phyloP scores from a whole-genome alignment of 1,284 basidiomycete genomes.

The Cystodermella granulosa region DNA sequence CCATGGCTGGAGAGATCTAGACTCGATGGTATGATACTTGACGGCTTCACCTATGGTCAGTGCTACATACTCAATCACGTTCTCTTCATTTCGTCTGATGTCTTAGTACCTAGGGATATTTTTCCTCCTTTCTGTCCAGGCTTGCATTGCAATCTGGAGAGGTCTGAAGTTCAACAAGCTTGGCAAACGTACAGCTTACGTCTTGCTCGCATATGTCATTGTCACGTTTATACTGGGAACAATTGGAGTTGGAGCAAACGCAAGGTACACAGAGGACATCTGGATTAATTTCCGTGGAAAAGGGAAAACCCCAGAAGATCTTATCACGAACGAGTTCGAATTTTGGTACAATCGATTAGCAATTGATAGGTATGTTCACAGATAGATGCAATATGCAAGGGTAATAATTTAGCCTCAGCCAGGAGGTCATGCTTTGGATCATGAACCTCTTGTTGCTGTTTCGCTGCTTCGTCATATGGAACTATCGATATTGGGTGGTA shows the following conservation, averaged over 20 bases:
- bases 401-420: background rate
- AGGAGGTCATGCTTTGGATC: constrained; percentile 7
- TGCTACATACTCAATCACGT: too few relatives aligned
- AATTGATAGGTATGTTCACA: constrained; percentile 18
- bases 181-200: too few relatives aligned
- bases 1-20: too few relatives aligned
- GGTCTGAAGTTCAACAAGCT: too few relatives aligned
- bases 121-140: too few relatives aligned
- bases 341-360: constrained; percentile 25
- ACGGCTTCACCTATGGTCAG: too few relatives aligned
- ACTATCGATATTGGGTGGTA: constrained; percentile 14
- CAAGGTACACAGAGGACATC: constrained; percentile 31
- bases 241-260: constrained; percentile 27
- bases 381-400: background rate
- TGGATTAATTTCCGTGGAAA: constrained; percentile 29
- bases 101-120: too few relatives aligned
- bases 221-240: constrained; percentile 31
- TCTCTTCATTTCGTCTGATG: too few relatives aligned
- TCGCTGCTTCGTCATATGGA: constrained; percentile 28
- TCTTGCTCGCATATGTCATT: constrained; percentile 15
- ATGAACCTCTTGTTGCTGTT: constrained; percentile 15
- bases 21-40: too few relatives aligned
- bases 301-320: constrained; percentile 19
- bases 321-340: constrained; percentile 23
- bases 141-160: too few relatives aligned